A percentile compares a stretch with the other conserved stretches of the same genome.
These are phyloP conservation scores for Heterobasidion occidentale DNA, from an alignment of 1,284 basidiomycete species.

Conservation along the genomic window DNA sequence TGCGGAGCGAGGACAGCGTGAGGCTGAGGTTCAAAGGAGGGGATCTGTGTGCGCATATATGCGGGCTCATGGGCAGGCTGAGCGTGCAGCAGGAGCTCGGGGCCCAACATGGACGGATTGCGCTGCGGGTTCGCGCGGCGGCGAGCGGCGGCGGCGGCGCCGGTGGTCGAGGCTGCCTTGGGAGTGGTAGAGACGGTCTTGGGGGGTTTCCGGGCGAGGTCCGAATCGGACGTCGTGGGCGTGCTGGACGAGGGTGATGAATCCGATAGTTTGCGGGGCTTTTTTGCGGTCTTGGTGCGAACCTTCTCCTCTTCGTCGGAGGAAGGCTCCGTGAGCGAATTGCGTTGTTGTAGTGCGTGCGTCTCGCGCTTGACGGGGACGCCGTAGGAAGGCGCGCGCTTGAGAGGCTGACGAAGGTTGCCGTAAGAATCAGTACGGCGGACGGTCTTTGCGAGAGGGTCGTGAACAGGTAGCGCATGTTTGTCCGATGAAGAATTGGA, in stretches of 20 bases:
- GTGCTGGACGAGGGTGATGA: neutral
- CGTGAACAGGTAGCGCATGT: slow-evolving; percentile 15
- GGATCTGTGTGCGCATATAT: neutral
- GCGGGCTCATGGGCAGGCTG: neutral
- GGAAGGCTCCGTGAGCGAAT: slow-evolving; percentile 13
- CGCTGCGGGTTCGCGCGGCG: slow-evolving; percentile 39
- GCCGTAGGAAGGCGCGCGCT: slow-evolving; percentile 32
- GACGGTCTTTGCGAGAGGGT: slow-evolving; percentile 6
- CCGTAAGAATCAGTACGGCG: slow-evolving; percentile 20
- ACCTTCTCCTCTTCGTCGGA: slow-evolving; percentile 73
- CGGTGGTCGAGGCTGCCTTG: neutral
- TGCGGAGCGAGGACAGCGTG: slow-evolving; percentile 1
- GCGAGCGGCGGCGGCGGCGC: slow-evolving; percentile 5
- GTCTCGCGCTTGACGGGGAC: slow-evolving; percentile 7
- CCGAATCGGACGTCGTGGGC: neutral
- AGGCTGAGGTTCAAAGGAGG: neutral
- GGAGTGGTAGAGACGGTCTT: slow-evolving; percentile 24
- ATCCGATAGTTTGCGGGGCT: slow-evolving; percentile 28
- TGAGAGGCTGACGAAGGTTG: slow-evolving; percentile 24
- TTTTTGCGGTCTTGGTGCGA: slow-evolving; percentile 53
- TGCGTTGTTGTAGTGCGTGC: neutral
- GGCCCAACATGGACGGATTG: slow-evolving; percentile 54
- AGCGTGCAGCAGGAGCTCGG: slow-evolving; percentile 20
- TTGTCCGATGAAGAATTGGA: slow-evolving; percentile 22
- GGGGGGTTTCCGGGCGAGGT: neutral